Evolutionary conservation across 164 flowering plant genomes (phyloP).

Genomic region (Piper longum): DNA sequence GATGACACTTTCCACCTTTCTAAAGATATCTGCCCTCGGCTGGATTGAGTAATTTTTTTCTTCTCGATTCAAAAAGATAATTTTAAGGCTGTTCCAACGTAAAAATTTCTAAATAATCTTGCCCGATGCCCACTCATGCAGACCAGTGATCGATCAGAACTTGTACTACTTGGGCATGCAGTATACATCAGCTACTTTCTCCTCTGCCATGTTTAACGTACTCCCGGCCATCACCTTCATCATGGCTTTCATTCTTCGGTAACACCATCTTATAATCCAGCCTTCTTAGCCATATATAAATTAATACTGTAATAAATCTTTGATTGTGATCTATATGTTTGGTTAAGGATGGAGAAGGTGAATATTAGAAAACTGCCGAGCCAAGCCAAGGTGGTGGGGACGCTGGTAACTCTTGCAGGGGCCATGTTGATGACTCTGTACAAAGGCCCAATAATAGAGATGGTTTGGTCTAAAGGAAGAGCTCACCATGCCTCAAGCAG

Average conservation of each 20-base stretch:
- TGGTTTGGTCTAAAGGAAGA: constrained; percentile 14
- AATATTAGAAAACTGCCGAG: constrained; percentile 40
- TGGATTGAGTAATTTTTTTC: constrained; percentile 57
- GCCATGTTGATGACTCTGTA: constrained; percentile 85
- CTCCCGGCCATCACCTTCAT: constrained; percentile 84
- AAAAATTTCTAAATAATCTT: not conserved
- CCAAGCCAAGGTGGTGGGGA: constrained; percentile 74
- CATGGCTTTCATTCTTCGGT: constrained; percentile 75
- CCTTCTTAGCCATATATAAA: not conserved
- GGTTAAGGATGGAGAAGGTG: constrained; percentile 55
- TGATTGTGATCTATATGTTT: not conserved
- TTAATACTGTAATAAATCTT: not conserved
- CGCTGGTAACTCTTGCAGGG: constrained; percentile 50
- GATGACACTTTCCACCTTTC: constrained; percentile 51
- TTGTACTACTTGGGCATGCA: constrained; percentile 63
- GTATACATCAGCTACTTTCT: constrained; percentile 63
- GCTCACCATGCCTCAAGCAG: constrained; percentile 13
- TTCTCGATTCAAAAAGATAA: not conserved
- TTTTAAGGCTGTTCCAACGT: not conserved
- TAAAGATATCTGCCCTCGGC: constrained; percentile 53
- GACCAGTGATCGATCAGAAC: constrained; percentile 89
- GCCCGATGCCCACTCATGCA: constrained; percentile 8
- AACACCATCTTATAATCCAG: not conserved
- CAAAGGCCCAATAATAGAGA: constrained; percentile 63
- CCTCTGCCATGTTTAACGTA: constrained; percentile 52